Evolutionary conservation across 1,139 yeast species (phyloP), one percentile per base, ranked within the genome.

Genomic region (Magnusiomyces paraingens): DNA sequence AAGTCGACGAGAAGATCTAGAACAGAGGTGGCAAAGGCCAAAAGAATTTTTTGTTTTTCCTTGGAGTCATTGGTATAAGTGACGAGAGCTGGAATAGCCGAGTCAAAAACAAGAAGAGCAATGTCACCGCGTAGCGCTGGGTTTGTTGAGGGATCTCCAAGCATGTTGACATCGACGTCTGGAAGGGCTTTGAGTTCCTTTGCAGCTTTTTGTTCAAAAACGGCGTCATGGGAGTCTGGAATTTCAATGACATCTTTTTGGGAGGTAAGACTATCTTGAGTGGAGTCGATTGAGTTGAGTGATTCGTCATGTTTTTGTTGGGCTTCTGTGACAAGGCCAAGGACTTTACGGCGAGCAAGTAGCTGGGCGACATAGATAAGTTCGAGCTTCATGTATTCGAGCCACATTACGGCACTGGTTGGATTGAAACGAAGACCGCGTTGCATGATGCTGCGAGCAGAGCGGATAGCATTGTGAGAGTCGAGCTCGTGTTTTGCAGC

Each of bases 401-500:
- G 70, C 97, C 99, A 93, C 60, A 94, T 75, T 10, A 49, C 18
- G 17, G 75, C 69, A 1, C 85, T 80, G 51, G 88, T 93, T 4
- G 86, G 79, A 66, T 93, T 91, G 66, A 94, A 85, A 66, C 96
- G 78, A 49, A 94, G 74, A 39, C 86, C 95, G 61, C 88, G 80
- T 69, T 91, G 97, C 71, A 91, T 83, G 48, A 93, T 77, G 12
- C 81, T 80, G 70, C 99, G 79, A 17, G 98, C 94, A 47, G 95
- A 94, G 65, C 86, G 82, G 53, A 95, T 90, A 63, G 90, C 87
- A 51, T 93, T 87, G 69, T 93, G 90, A 45, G 79, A 79, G 63
- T 93, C 96, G 64, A 88, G 84, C 71, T 94, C 98, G 69, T 89
- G 90, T 66, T 88, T 88, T 49, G 98, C 97, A 22, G 97, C 97